Conservation (phyloP, 352 stramenopile genomes). For the Pythium diclinum region DNA sequence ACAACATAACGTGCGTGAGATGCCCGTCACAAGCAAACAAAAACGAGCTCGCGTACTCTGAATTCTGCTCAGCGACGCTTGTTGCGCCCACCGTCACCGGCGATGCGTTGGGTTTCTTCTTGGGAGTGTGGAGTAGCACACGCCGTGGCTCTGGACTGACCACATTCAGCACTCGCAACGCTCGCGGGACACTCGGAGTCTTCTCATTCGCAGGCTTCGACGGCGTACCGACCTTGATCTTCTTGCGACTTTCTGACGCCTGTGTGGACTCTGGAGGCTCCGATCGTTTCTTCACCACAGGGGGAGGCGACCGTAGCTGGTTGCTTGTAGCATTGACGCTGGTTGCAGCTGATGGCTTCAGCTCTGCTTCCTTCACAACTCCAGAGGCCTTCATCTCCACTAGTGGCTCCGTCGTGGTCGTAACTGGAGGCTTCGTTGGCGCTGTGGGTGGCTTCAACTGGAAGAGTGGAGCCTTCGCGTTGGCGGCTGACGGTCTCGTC, state of each 20-base stretch:
- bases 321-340: too few relatives aligned
- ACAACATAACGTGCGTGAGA: background rate
- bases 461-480: background rate
- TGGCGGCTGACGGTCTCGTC: background rate
- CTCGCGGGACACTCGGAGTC: background rate
- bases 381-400: background rate
- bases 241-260: background rate
- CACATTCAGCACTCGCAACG: constrained; percentile 11
- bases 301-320: background rate
- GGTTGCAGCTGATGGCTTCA: too few relatives aligned
- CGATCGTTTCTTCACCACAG: background rate
- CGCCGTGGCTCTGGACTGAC: constrained; percentile 16
- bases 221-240: background rate
- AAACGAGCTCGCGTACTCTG: too few relatives aligned
- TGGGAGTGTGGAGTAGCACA: background rate
- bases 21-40: background rate
- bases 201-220: background rate
- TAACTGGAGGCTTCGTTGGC: background rate
- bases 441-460: background rate
- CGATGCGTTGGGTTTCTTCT: background rate
- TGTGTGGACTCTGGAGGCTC: background rate
- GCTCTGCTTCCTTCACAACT: background rate
- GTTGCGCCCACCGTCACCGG: background rate
- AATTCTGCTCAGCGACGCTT: too few relatives aligned
- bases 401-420: background rate